Base-by-base conservation (phyloP, 2,329 filamentous ascomycete species). In the Aspergillus sp. region DNA sequence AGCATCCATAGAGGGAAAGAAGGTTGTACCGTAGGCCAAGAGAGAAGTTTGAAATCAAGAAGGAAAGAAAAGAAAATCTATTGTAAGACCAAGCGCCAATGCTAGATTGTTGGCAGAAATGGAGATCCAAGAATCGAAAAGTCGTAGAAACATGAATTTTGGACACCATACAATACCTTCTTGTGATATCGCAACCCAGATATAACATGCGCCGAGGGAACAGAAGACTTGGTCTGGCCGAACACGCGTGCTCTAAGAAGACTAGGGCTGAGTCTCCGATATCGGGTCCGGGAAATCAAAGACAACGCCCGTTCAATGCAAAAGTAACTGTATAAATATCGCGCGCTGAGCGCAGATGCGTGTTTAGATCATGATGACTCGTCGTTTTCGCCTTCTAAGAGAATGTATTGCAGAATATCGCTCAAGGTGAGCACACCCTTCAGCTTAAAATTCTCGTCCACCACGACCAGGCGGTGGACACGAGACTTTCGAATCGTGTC, bases 401-500 rank as follows among this genome's bases (percentile, higher is more conserved):
- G 79, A 49, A 96, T 90, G 69, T 99, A 96, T 65, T 95, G 91
- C 60, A 99, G 82, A 60, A 99, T 96, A 73, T 99, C 94, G 53
- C 93, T 97, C 50, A 99, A 79, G 6, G 92, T 96, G 54, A 99
- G 85, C 50, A 99, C 84, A 44, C 94, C 94, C 69, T 87, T 89
- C 50, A 99, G 83, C 61, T 86, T 85, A 68, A 86, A 90, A 48
- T 92, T 83, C 60, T 96, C 91, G 71, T 99, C 92, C 52, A 99
- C 89, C 45, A 99, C 88, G 51, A 97, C 87, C 59, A 99, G 79
- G 57, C 94, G 84, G 73, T 99, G 94, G 24, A 99, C 93, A 55
- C 95, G 83, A 43, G 92, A 96, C 75, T 93, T 95, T 60, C 93
- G 89, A 61, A 99, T 89, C 1, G 94, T 97, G 71, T 96, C 92